Percentiles rank a stretch among this genome's conserved stretches.
phyloP scores from a whole-genome alignment of 2,329 filamentous ascomycete genomes.

The Amylocarpus encephaloides region DNA sequence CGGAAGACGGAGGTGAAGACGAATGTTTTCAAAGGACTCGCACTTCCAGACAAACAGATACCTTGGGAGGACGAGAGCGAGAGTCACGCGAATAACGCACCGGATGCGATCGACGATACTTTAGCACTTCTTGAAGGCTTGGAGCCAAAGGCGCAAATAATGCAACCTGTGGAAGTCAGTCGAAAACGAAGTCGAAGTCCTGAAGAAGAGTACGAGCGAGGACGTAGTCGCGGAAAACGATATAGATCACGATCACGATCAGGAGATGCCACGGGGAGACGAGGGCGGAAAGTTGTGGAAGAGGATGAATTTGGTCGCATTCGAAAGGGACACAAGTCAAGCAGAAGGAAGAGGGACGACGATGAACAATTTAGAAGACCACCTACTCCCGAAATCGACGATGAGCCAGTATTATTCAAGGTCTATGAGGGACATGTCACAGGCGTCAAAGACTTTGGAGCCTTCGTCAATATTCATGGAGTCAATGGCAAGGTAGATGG shows the following conservation, averaged over 20 bases:
- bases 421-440: constrained; percentile 87
- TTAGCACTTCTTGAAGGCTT: constrained; percentile 85
- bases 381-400: constrained; percentile 71
- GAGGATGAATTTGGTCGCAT: constrained; percentile 53
- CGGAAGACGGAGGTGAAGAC: constrained; percentile 61
- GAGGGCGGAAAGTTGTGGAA: constrained; percentile 42
- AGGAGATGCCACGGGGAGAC: constrained; percentile 35
- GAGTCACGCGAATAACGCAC: constrained; percentile 35
- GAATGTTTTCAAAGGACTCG: constrained; percentile 82
- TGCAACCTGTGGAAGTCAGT: constrained; percentile 32
- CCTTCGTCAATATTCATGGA: constrained; percentile 85
- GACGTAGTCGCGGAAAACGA: constrained; percentile 34
- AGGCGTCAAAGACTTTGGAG: constrained; percentile 90
- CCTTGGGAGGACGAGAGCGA: constrained; percentile 45
- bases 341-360: constrained; percentile 38
- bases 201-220: constrained; percentile 34
- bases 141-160: constrained; percentile 54
- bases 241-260: constrained; percentile 48
- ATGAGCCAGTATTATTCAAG: constrained; percentile 74
- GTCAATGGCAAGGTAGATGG: constrained; percentile 87
- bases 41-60: constrained; percentile 71
- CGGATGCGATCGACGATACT: constrained; percentile 82
- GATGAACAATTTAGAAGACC: constrained; percentile 59
- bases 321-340: constrained; percentile 36
- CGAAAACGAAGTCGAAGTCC: constrained; percentile 50